phyloP scores from a whole-genome alignment of 2,329 filamentous ascomycete species.

The Colletotrichum abscissum region DNA sequence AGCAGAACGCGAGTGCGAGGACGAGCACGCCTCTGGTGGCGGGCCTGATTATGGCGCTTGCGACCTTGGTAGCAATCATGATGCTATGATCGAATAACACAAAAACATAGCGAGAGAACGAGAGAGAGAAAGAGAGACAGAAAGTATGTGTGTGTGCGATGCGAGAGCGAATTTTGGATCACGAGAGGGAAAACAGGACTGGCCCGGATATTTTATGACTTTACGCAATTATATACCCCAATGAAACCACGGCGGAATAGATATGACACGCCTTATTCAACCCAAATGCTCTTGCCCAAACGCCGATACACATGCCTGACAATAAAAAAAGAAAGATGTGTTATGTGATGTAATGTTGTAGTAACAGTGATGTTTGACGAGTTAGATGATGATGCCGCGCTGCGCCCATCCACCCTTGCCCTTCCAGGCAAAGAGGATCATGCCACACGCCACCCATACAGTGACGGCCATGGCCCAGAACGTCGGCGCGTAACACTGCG shows the following conservation, averaged over 20 bases:
- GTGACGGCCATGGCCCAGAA: constrained; percentile 90
- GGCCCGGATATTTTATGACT: constrained; percentile 23
- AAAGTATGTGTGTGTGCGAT: no score
- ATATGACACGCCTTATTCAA: constrained; percentile 12
- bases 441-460: constrained; percentile 79
- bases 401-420: constrained; percentile 80
- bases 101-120: background rate
- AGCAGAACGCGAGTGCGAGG: constrained; percentile 3
- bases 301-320: constrained; percentile 20
- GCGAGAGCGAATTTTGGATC: background rate
- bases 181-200: constrained; percentile 31
- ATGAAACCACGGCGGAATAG: constrained; percentile 13
- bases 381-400: constrained; percentile 75
- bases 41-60: background rate
- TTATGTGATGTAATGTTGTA: background rate
- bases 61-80: constrained; percentile 11
- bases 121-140: background rate
- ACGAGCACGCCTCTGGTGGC: background rate
- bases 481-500: constrained; percentile 80
- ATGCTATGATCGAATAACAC: constrained; percentile 7
- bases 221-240: constrained; percentile 35
- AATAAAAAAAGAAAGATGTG: no score
- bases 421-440: constrained; percentile 86
- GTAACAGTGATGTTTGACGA: background rate
- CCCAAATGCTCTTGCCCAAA: constrained; percentile 1